Evolutionary conservation across 2,329 filamentous ascomycete species (phyloP), one percentile per base, ranked within the genome.

Genomic region (Lasiodiplodia gonubiensis): DNA sequence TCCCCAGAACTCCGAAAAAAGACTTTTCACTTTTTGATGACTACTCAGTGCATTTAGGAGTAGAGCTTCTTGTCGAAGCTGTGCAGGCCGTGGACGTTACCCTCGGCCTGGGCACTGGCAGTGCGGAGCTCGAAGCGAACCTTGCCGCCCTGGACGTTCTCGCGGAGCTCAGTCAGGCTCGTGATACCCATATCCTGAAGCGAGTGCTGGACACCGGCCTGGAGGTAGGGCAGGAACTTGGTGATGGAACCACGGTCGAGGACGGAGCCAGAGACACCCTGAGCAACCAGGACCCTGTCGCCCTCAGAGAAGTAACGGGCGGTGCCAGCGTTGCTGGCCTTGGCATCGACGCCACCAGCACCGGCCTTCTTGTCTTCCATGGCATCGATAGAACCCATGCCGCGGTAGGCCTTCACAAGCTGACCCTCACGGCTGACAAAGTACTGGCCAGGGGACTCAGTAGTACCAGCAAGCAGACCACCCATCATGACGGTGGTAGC

Each of bases 31-130:
- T 53, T 67, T 67, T 54, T 46, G 18, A 30, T 1, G 55, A 51
- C 46, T 25, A n/a, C 59, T 57, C 64, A 7, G 25, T 48, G 33
- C 33, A 18, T 35, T 35, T 89, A 97, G 75, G 93, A 93, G 83
- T 97, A 99, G 73, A 99, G 91, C 88, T 98, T 99, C 91, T 99
- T 99, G 86, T 98, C 95, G 80, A 97, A 98, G 79, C 92, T 94
- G 85, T 98, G 93, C 86, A 99, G 93, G 68, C 89, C 88, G 84
- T 98, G 96, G 70, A 99, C 94, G 78, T 94, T 95, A 71, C 95
- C 95, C 86, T 99, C 95, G 68, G 96, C 87, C 87, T 97, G 93
- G 61, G 95, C 95, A 80, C 93, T 97, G 69, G 93, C 91, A 69
- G 93, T 98, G 74, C 95, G 88, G 76, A 98, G 86, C 86, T 99